Evolutionary conservation across 768 basidiomycete genomes (phyloP).

Genomic region (Collybiopsis luxurians): DNA sequence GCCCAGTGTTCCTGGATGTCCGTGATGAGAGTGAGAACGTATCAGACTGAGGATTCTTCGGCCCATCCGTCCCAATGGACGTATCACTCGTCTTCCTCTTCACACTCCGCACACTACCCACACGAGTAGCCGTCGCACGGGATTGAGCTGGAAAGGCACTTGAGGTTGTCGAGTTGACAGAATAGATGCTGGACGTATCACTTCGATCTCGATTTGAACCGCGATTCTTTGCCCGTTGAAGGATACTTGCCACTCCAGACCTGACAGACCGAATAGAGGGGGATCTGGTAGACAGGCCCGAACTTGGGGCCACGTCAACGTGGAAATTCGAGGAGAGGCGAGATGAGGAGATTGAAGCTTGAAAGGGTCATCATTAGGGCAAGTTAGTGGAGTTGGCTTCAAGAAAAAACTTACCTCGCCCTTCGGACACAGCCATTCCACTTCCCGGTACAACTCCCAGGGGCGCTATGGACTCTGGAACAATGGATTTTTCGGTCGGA

Average conservation of each 20-base stretch:
- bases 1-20: slow-evolving; percentile 19
- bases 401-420: slow-evolving; percentile 28
- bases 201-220: slow-evolving; percentile 29
- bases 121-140: neutral
- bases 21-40: slow-evolving; percentile 44
- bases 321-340: slow-evolving; percentile 26
- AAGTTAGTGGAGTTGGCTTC: neutral
- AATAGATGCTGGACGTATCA: slow-evolving; percentile 44
- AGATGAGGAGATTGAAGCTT: slow-evolving; percentile 4
- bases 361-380: neutral
- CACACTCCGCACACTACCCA: slow-evolving; percentile 24
- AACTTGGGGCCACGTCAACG: slow-evolving; percentile 37
- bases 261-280: slow-evolving; percentile 44
- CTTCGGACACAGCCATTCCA: slow-evolving; percentile 22
- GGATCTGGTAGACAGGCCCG: slow-evolving; percentile 37
- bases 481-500: slow-evolving; percentile 61
- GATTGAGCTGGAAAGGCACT: slow-evolving; percentile 33
- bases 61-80: slow-evolving; percentile 43
- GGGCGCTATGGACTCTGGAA: slow-evolving; percentile 44
- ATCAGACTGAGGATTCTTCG: slow-evolving; percentile 31
- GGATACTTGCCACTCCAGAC: slow-evolving; percentile 48
- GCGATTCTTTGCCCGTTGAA: slow-evolving; percentile 38
- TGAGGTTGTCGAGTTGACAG: slow-evolving; percentile 32
- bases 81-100: slow-evolving; percentile 50
- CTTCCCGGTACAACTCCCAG: slow-evolving; percentile 25